A percentile compares a stretch with the other conserved stretches of the same genome.
phyloP scores from a whole-genome alignment of 2,329 filamentous ascomycete species.

The Microcera coccophila region DNA sequence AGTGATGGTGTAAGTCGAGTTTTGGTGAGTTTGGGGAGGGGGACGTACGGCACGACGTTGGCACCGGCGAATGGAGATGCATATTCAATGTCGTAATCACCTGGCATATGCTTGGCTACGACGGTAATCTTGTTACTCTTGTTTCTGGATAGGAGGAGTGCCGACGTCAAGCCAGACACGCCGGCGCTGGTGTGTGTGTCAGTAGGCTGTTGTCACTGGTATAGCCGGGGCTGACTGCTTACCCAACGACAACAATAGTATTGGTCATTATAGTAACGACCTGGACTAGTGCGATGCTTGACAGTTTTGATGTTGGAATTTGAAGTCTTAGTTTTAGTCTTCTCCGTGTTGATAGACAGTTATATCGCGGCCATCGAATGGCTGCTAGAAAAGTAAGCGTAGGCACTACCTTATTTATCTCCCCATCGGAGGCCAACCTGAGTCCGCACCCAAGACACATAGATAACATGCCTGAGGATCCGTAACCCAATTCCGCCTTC shows the following conservation, averaged over 20 bases:
- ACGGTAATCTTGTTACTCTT: conserved; percentile 57
- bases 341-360: background rate
- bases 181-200: conserved; percentile 38
- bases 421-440: too few relatives aligned
- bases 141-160: conserved; percentile 45
- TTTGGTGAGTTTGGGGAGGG: background rate
- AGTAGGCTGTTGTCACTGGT: conserved; percentile 2
- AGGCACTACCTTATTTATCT: too few relatives aligned
- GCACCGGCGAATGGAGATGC: conserved; percentile 86
- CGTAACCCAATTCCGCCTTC: background rate
- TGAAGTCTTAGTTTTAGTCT: too few relatives aligned
- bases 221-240: conserved; percentile 9
- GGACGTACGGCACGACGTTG: conserved; percentile 68
- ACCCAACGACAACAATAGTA: conserved; percentile 35
- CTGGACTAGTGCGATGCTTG: too few relatives aligned
- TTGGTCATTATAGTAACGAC: conserved; percentile 32
- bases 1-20: background rate
- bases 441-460: too few relatives aligned
- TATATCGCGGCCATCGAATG: too few relatives aligned
- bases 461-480: too few relatives aligned
- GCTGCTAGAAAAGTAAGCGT: background rate
- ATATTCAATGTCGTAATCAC: conserved; percentile 89
- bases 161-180: conserved; percentile 50
- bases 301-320: too few relatives aligned
- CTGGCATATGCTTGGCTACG: conserved; percentile 85